A percentile compares a stretch with the other conserved stretches of the same genome.
These are phyloP conservation scores for Xanthoparmelia taractica DNA, from an alignment of 495 filamentous ascomycete species.

Conservation along the genomic window DNA sequence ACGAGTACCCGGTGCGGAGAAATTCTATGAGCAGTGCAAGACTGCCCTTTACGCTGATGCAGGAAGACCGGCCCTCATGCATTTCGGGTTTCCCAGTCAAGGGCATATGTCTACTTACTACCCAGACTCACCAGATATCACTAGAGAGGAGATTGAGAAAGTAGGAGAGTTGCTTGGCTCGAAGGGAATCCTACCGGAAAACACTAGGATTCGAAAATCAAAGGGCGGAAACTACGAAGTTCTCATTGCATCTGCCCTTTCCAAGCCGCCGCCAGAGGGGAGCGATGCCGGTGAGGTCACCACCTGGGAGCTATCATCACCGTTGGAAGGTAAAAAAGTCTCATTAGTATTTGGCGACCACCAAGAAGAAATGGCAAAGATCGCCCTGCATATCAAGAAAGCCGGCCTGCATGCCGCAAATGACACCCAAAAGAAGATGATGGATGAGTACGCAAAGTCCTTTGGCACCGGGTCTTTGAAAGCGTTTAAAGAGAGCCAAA, in stretches of 20 bases:
- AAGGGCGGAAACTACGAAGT: conserved; percentile 65
- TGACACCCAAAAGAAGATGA: conserved; percentile 77
- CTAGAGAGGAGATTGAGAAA: conserved; percentile 70
- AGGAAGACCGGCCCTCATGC: conserved; percentile 58
- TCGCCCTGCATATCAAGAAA: conserved; percentile 60
- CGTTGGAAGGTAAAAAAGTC: conserved; percentile 60
- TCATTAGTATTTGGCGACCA: conserved; percentile 82
- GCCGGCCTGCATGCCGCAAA: conserved; percentile 74
- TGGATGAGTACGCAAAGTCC: conserved; percentile 71
- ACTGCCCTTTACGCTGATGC: conserved; percentile 69
- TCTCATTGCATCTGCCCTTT: conserved; percentile 68
- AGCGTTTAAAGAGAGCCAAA: conserved; percentile 84
- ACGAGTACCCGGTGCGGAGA: conserved; percentile 56
- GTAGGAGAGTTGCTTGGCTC: conserved; percentile 66
- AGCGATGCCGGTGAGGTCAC: conserved; percentile 62
- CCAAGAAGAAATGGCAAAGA: conserved; percentile 67
- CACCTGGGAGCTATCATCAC: conserved; percentile 57
- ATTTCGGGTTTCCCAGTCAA: conserved; percentile 73
- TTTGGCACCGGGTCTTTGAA: conserved; percentile 79
- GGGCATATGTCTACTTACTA: conserved; percentile 92
- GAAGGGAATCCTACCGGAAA: conserved; percentile 71
- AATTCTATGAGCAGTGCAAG: conserved; percentile 40
- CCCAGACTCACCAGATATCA: conserved; percentile 77
- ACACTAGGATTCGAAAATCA: conserved; percentile 77
- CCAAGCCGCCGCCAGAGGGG: conserved; percentile 48